These are phyloP conservation scores for Priceomyces medius DNA, from an alignment of 805 yeast species.

Conservation along the genomic window DNA sequence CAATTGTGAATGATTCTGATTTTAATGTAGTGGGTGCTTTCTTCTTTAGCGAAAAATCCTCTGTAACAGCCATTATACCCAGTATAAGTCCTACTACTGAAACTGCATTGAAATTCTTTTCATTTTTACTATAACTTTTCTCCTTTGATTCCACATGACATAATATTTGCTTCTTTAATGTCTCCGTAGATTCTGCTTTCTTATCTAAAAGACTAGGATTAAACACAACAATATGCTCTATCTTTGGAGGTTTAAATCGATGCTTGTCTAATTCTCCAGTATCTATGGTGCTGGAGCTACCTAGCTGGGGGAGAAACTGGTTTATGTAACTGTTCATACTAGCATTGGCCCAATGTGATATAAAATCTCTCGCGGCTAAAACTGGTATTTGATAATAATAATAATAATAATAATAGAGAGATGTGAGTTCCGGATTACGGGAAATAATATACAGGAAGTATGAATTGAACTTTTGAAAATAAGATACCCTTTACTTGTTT, in stretches of 20 bases:
- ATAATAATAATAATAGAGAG: too few species aligned
- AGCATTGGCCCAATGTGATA: neutral
- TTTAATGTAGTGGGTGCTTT: slow-evolving; percentile 21
- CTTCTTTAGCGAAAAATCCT: slow-evolving; percentile 18
- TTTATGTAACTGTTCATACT: slow-evolving; percentile 29
- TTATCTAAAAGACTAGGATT: slow-evolving; percentile 28
- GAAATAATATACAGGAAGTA: neutral
- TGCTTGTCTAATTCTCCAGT: neutral
- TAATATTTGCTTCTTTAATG: slow-evolving; percentile 31
- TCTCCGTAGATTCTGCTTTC: slow-evolving; percentile 28
- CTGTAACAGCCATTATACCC: slow-evolving; percentile 33
- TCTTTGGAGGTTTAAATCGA: slow-evolving; percentile 9
- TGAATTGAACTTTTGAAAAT: too few species aligned
- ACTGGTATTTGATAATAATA: neutral
- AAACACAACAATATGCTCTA: slow-evolving; percentile 27
- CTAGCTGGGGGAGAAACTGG: slow-evolving; percentile 29
- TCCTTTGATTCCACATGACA: slow-evolving; percentile 23
- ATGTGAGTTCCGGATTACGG: neutral
- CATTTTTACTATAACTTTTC: slow-evolving; percentile 5
- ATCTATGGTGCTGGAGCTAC: slow-evolving; percentile 2
- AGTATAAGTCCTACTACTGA: slow-evolving; percentile 35
- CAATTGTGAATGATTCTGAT: slow-evolving; percentile 23
- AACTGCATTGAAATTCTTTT: slow-evolving; percentile 22
- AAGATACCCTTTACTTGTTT: too few species aligned
- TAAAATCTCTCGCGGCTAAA: neutral